Conservation (phyloP, 2,329 filamentous ascomycete species). For the Colletotrichum simmondsii region DNA sequence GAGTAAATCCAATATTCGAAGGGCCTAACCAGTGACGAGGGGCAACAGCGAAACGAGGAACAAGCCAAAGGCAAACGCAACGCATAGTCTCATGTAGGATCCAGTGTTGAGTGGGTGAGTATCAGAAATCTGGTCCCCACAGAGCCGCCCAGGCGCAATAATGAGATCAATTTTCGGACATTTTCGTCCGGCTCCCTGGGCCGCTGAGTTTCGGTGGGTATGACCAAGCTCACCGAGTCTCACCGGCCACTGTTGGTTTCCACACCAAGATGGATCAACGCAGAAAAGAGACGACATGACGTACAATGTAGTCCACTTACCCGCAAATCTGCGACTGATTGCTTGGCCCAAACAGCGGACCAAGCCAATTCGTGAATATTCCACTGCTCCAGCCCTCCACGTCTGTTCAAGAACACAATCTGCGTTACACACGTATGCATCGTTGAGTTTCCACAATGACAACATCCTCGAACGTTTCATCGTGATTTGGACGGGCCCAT, state of each 20-base stretch:
- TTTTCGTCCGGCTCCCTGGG: not conserved
- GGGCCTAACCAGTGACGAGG: not conserved
- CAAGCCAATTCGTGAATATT: conserved; percentile 3
- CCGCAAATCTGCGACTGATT: not conserved
- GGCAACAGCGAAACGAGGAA: not conserved
- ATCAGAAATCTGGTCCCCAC: not conserved
- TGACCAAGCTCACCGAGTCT: not conserved
- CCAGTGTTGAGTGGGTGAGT: conserved; percentile 3
- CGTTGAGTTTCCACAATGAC: not conserved
- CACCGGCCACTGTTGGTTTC: not conserved
- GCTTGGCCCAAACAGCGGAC: not conserved
- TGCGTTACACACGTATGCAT: not conserved
- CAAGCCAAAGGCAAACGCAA: not conserved
- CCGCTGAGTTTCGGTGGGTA: not conserved
- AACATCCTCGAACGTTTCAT: not conserved
- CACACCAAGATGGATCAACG: not conserved
- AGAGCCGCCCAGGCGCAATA: not conserved
- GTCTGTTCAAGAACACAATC: not conserved
- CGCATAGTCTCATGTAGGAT: not conserved
- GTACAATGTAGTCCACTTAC: not conserved
- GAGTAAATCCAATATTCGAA: not conserved
- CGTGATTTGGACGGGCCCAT: not conserved
- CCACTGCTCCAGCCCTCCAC: not conserved
- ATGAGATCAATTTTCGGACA: not conserved
- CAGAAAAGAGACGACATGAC: conserved; percentile 8